These are phyloP conservation scores for Penicillium antarcticum DNA, from an alignment of 495 filamentous ascomycete species.

Conservation along the genomic window DNA sequence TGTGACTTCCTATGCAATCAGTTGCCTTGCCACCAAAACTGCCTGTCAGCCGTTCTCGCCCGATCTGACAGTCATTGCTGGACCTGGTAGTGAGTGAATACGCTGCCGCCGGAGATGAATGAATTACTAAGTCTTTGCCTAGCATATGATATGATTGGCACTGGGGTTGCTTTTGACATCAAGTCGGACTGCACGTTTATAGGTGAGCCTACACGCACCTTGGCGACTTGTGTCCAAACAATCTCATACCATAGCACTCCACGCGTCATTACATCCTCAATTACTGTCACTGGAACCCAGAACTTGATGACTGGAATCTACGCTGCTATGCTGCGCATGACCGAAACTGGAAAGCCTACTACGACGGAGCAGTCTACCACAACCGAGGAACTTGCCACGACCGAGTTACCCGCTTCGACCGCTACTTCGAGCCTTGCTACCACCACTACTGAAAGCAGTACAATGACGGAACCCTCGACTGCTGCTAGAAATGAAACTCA, in stretches of 20 bases:
- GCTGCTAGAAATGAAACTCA: not conserved
- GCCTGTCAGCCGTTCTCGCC: not conserved
- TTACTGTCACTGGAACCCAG: not conserved
- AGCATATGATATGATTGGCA: constrained; percentile 1
- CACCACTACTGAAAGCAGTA: not conserved
- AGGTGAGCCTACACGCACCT: not conserved
- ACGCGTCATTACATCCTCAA: not conserved
- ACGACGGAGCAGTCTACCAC: too few species aligned
- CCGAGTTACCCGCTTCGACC: not conserved
- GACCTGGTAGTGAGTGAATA: not conserved
- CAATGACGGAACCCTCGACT: not conserved
- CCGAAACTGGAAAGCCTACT: too few species aligned
- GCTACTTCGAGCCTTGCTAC: not conserved
- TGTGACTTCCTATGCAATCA: constrained; percentile 1
- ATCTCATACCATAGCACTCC: not conserved
- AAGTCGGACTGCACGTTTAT: not conserved
- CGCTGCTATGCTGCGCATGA: not conserved
- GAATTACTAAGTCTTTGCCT: not conserved
- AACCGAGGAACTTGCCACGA: not conserved
- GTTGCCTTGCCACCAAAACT: constrained; percentile 1
- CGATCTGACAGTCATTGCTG: constrained; percentile 1
- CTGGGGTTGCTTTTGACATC: not conserved
- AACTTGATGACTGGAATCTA: not conserved
- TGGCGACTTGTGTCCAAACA: not conserved
- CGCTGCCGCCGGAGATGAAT: not conserved